A percentile compares a stretch with the other conserved stretches of the same genome.
These are phyloP conservation scores for Chaetomium fimeti DNA, from an alignment of 495 filamentous ascomycete genomes.

Conservation along the genomic window DNA sequence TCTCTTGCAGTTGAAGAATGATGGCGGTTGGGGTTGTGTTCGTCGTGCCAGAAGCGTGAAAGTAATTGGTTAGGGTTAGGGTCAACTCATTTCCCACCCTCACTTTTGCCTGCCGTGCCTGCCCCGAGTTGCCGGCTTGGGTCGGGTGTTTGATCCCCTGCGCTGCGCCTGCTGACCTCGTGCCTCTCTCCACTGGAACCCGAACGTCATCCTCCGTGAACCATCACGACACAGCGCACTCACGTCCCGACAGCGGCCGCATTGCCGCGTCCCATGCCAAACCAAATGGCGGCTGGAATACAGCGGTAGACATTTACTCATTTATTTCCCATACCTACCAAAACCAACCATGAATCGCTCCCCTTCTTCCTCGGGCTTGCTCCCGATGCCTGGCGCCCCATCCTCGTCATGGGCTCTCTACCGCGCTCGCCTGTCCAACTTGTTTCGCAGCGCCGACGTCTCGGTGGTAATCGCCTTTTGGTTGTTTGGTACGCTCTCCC, in stretches of 20 bases:
- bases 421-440: constrained; percentile 57
- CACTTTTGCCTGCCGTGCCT: not conserved
- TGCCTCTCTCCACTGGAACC: too few species aligned
- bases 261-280: not conserved
- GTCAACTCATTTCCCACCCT: too few species aligned
- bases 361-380: constrained; percentile 19
- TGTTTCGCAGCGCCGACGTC: constrained; percentile 67
- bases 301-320: not conserved
- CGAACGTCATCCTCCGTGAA: not conserved
- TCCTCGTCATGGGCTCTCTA: constrained; percentile 71
- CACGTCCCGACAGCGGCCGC: not conserved
- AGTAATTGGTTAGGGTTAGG: not conserved
- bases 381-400: constrained; percentile 64
- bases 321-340: not conserved
- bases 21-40: not conserved
- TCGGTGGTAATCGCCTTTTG: constrained; percentile 81
- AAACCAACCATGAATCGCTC: constrained; percentile 15
- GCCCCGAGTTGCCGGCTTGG: not conserved
- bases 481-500: constrained; percentile 70
- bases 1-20: not conserved
- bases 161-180: not conserved
- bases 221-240: not conserved
- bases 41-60: too few species aligned
- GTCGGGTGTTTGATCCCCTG: not conserved
- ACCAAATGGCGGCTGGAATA: not conserved